Percentiles rank a stretch among this genome's conserved stretches.
Evolutionary conservation across 768 basidiomycete genomes (phyloP).

Genomic region (Butyriboletus loyo): DNA sequence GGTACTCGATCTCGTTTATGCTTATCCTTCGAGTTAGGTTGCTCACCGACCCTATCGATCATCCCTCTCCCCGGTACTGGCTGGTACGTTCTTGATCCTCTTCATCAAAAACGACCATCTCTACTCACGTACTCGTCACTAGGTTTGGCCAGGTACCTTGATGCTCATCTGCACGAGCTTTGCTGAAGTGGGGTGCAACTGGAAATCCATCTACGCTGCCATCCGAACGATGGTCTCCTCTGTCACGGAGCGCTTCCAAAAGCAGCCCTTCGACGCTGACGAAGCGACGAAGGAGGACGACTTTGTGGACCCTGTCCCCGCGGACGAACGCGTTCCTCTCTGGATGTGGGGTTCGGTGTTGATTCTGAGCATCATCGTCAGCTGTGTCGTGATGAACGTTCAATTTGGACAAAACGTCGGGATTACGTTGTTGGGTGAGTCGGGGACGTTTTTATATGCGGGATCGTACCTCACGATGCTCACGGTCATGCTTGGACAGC

Average conservation of each 20-base stretch:
- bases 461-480: not conserved
- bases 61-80: constrained; percentile 59
- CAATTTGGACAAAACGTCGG: constrained; percentile 53
- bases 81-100: constrained; percentile 23
- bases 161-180: constrained; percentile 55
- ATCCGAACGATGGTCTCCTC: not conserved
- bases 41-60: constrained; percentile 42
- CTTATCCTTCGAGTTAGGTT: constrained; percentile 24
- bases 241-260: constrained; percentile 5
- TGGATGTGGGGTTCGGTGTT: constrained; percentile 55
- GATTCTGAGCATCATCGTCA: constrained; percentile 45
- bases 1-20: not conserved
- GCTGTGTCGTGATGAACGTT: constrained; percentile 50
- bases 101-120: not conserved
- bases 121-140: not conserved
- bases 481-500: constrained; percentile 15
- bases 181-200: constrained; percentile 25
- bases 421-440: constrained; percentile 23
- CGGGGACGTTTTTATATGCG: not conserved
- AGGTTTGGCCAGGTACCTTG: constrained; percentile 29
- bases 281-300: constrained; percentile 28
- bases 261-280: not conserved
- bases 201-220: constrained; percentile 18
- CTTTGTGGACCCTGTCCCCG: constrained; percentile 51
- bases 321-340: constrained; percentile 52